Conservation (phyloP, 345 rosid genomes). For the Cardamine chenopodiifolia region DNA sequence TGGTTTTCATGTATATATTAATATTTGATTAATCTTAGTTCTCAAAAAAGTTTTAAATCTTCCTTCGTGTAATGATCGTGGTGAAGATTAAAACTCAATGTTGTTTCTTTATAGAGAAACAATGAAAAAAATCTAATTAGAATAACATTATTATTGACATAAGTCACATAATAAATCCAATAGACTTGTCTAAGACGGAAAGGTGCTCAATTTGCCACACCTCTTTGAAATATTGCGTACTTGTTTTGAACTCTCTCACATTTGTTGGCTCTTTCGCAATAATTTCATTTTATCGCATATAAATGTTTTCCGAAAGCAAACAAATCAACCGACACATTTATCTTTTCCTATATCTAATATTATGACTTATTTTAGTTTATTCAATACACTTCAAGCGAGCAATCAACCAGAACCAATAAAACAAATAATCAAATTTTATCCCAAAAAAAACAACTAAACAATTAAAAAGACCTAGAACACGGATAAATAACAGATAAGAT, state of each 20-base stretch:
- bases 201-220: constrained; percentile 39
- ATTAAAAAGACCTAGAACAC: neutral
- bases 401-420: neutral
- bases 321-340: constrained; percentile 40
- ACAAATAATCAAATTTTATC: no score
- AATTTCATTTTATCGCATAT: constrained; percentile 10
- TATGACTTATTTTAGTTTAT: neutral
- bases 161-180: neutral
- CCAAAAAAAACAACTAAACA: no score
- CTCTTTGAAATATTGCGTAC: constrained; percentile 32
- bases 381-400: neutral
- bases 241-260: constrained; percentile 27
- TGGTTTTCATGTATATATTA: neutral
- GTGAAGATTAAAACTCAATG: neutral
- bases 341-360: neutral
- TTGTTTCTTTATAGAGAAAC: neutral
- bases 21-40: neutral
- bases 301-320: neutral
- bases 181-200: constrained; percentile 15
- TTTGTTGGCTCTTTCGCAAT: constrained; percentile 35
- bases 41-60: neutral
- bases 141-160: neutral
- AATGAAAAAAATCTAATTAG: neutral
- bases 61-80: neutral
- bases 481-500: neutral